phyloP scores from a whole-genome alignment of 345 rosid species.

The Eutrema japonicum region DNA sequence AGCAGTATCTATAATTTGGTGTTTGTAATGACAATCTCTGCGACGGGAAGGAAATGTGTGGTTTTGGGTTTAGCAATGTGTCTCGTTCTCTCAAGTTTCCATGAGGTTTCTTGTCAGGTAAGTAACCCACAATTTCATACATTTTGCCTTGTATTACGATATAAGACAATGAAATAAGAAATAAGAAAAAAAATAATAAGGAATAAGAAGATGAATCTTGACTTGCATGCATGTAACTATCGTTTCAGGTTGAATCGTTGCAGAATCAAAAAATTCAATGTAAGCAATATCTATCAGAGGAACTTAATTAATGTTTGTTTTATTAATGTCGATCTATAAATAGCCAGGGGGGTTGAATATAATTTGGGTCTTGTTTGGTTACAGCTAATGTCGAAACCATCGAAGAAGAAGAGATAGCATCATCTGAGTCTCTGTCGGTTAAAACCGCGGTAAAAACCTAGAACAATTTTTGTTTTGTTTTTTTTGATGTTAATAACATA shows the following conservation, averaged over 20 bases:
- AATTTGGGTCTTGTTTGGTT: constrained; percentile 8
- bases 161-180: not conserved
- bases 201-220: not conserved
- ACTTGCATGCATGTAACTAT: constrained; percentile 20
- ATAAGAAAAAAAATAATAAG: not conserved
- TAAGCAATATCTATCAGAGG: not conserved
- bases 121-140: not conserved
- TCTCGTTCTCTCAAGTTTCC: constrained; percentile 30
- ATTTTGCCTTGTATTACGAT: not conserved
- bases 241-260: constrained; percentile 10
- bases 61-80: constrained; percentile 24
- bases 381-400: constrained; percentile 1
- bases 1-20: not conserved
- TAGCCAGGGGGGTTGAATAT: not conserved
- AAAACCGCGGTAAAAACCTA: constrained; percentile 6
- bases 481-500: not conserved
- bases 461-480: not conserved
- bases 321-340: constrained; percentile 8
- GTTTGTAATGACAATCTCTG: constrained; percentile 12
- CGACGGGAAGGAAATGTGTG: constrained; percentile 12
- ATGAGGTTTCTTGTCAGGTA: constrained; percentile 35
- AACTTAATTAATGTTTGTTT: not conserved
- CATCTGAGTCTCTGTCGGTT: not conserved
- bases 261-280: not conserved
- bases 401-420: not conserved